Evolutionary conservation across 805 yeast genomes (phyloP), one percentile per base, ranked within the genome.

Genomic region (Metschnikowia shivogae): DNA sequence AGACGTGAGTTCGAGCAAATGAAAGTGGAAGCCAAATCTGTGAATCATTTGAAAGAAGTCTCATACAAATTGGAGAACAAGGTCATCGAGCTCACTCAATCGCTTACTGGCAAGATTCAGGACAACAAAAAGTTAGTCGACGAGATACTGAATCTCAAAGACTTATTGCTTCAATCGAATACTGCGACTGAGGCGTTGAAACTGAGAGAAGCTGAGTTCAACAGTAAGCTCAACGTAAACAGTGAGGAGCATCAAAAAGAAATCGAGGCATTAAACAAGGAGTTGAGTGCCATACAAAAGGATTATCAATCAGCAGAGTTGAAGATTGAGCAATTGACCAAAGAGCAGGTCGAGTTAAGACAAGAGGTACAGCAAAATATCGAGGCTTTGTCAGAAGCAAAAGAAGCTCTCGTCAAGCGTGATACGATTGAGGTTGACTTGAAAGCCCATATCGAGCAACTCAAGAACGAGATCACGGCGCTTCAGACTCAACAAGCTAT

Each of bases 61-160:
- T 89, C 95, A 58, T 93, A 89, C 68, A 81, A 86, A 63, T 77
- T 95, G 58, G 99, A 93, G 66, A 93, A 93, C 67, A 93, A 95
- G 74, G 97, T 95, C n/a, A 89, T 93, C 53, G 95, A 90, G 65
- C 78, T 93, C 55, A 92, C 97, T 3, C 95, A 92, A 60, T 78
- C 84, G 10, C 73, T 92, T 49, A 80, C 96, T 0, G 68, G 81
- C 31, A 86, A 88, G 63, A 83, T 86, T 22, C 86, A 81, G 53
- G 97, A 89, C 55, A 90, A 90, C 65, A 84, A 84, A 69, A 77
- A 76, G 49, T 73, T 92, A 59, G 74, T 79, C 47, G 66, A 68
- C 12, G 85, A 86, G 57, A 78, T 90, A 40, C 75, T 77, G 12
- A 61, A 58, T 45, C 63, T 72, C 52, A 72, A 64, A 52, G 59